A percentile compares a stretch with the other conserved stretches of the same genome.
These are phyloP conservation scores for Hericium alpestre DNA, from an alignment of 768 basidiomycete species.

Conservation along the genomic window DNA sequence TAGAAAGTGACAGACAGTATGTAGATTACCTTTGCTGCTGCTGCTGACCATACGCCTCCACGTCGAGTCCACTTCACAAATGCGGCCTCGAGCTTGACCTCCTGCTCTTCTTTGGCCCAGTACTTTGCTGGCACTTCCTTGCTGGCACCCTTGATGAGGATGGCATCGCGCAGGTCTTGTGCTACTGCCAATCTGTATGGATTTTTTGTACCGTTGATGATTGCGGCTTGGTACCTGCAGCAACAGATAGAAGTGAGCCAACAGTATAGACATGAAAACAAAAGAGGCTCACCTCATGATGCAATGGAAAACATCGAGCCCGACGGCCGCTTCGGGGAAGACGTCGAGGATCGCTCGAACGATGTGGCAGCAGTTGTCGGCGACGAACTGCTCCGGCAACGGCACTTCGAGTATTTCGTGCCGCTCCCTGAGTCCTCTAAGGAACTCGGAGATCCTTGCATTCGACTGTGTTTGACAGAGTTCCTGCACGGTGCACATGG, in stretches of 20 bases:
- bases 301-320: not conserved
- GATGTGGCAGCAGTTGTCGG: conserved; percentile 17
- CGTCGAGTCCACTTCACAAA: conserved; percentile 4
- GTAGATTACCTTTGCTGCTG: conserved; percentile 7
- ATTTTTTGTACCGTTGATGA: not conserved
- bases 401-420: conserved; percentile 2
- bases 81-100: conserved; percentile 3
- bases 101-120: conserved; percentile 13
- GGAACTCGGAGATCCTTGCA: not conserved
- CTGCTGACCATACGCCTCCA: not conserved
- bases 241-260: not conserved
- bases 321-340: conserved; percentile 1
- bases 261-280: not conserved
- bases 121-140: conserved; percentile 10
- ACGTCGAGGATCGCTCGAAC: not conserved
- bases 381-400: conserved; percentile 9
- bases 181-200: not conserved
- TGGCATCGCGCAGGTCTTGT: not conserved
- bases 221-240: not conserved
- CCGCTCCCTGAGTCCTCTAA: not conserved
- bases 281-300: not conserved
- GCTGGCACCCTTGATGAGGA: not conserved
- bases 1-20: no score
- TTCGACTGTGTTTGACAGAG: not conserved
- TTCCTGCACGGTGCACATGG: not conserved